phyloP scores from a whole-genome alignment of 495 filamentous ascomycete species.

The Lasiosphaeria ovina region DNA sequence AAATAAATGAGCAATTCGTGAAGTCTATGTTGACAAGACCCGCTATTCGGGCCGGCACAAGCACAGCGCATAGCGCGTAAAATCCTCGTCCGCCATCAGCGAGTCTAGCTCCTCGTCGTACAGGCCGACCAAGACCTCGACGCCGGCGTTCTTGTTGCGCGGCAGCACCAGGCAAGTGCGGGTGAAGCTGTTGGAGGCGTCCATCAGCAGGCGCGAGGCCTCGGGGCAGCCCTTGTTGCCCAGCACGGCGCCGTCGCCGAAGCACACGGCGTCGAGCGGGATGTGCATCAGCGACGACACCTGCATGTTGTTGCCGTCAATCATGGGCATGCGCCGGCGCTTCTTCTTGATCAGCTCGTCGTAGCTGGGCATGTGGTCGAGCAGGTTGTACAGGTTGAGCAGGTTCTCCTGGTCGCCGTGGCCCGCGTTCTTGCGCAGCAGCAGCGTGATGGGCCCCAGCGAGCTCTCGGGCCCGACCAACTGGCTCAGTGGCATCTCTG shows the following conservation, averaged over 20 bases:
- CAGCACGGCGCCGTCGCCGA: conserved; percentile 16
- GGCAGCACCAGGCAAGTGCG: conserved; percentile 15
- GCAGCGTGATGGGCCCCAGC: conserved; percentile 7
- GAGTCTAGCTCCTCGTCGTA: conserved; percentile 17
- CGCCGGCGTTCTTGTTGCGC: conserved; percentile 9
- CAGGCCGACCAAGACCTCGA: conserved; percentile 17
- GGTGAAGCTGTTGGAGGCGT: conserved; percentile 1
- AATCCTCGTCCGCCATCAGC: conserved; percentile 20
- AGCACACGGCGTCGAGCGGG: conserved; percentile 15
- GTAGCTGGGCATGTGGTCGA: neutral
- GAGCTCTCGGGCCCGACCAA: conserved; percentile 4
- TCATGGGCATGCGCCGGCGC: neutral
- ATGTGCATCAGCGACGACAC: conserved; percentile 17
- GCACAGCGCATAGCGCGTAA: neutral
- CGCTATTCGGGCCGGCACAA: too few relatives aligned
- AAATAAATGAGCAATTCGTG: too few relatives aligned
- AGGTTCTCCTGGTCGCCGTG: neutral
- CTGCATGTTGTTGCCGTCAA: conserved; percentile 10
- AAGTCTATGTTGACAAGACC: too few relatives aligned
- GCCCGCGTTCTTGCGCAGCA: conserved; percentile 9
- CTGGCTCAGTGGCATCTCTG: neutral
- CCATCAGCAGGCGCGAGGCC: conserved; percentile 11
- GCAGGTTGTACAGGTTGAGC: conserved; percentile 13
- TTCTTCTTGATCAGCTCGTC: conserved; percentile 5
- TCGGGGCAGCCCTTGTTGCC: conserved; percentile 14